Base-by-base conservation (phyloP, 1,284 basidiomycete genomes). In the Agaricales sp. region DNA sequence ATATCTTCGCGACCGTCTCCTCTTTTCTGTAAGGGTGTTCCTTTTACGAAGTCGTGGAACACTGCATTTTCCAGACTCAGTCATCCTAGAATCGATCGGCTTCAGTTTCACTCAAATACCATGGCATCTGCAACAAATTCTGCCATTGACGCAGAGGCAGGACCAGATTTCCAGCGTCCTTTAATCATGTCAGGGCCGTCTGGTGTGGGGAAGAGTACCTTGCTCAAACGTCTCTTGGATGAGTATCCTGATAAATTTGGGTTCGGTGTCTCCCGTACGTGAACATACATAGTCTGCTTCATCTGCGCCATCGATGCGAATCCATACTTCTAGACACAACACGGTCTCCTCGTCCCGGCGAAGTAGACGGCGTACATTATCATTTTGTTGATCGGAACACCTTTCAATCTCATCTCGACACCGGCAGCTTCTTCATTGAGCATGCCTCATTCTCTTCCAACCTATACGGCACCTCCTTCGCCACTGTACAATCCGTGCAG, bases 141-240 rank as follows among this genome's bases (percentile, higher is more conserved):
- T 6, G 14, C 6, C 39, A 41, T 20, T 18, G 18, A 21, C 18
- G 11, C 35, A 45, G 16, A 47, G 14, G 25, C 43, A n/a, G 30
- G 55, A n/a, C 50, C 67, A 18, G 65, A 70, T 53, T 72, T 72
- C 52, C 58, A 68, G 25, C 68, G 70, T 24, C 71, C 71, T 39
- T 66, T 71, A 30, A 62, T 72, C 30, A 57, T 70, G 49, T 73
- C 66, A 37, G 66, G 69, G 11, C 67, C 67, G 20, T 94, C 91
- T 1, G 95, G 95, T 19, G 89, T 93, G 1, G 95, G 95, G 49
- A 99, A 98, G 67, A 91, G 87, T 59, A 96, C 95, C 0, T 80
- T 98, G 48, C 78, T 99, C 52, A 78, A 78, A 53, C 82, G 81
- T 46, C 82, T 99, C 46, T 92, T 98, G 61, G 70, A 69, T 24